Base-by-base conservation (phyloP, 805 yeast species). In the Candida silvatica region DNA sequence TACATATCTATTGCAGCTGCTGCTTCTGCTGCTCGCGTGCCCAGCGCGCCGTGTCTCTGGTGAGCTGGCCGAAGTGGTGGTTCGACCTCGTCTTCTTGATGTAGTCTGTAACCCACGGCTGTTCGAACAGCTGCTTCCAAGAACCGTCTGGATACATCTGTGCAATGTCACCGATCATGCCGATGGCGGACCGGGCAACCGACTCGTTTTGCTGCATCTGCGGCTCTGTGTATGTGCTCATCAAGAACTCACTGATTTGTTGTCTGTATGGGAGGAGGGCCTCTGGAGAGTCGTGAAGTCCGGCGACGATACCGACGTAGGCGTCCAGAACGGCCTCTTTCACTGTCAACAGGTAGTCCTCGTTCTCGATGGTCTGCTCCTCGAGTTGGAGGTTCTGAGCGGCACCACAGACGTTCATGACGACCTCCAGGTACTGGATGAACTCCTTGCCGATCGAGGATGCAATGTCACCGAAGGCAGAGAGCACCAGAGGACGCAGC, bases 401-500 rank as follows among this genome's bases (percentile, higher is more conserved):
- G 35, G 72, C 72, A 20, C 65, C 65, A 60, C 90, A 80, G 36
- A 92, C 74, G 26, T 69, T 70, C 80, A 88, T 80, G 23, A 87
- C 95, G 40, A 76, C 84, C 26, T 69, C 74, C 43, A 87, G 61
- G 58, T 85, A 92, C 38, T 79, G 85, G 45, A 70, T 69, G 59
- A 90, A 92, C 37, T 69, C 74, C 2, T 69, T 54, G 4, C 95
- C 97, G 41, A 88, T 76, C 11, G 92, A 78, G 1, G 95, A 74
- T 4, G 97, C 97, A 50, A 92, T 74, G 58, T 92, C 98, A 44
- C 98, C 98, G 57, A 92, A 85, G 50, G 95, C 86, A 9, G 97
- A 84, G 45, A 92, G 64, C 20, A 90, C 85, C 17, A 85, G 70
- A 14, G 97, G 96, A 56, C 84, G 79, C 45, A 90, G 68, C 43